These are phyloP conservation scores for Terfezia claveryi DNA, from an alignment of 495 filamentous ascomycete genomes.

Conservation along the genomic window DNA sequence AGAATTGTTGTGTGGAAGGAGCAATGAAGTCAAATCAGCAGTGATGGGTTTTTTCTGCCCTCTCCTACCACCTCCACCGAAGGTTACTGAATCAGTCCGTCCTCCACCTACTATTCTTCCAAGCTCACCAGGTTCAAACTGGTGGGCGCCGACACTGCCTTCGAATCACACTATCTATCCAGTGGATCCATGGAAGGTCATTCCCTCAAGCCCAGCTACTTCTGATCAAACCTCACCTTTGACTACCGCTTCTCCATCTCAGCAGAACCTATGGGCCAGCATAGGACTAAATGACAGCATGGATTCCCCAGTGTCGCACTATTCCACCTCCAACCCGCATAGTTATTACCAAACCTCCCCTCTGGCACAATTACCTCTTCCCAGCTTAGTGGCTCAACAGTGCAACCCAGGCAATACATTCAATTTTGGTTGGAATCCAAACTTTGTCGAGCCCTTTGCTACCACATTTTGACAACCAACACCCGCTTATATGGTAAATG, in stretches of 20 bases:
- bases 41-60: constrained; percentile 74
- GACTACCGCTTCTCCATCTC: constrained; percentile 45
- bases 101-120: constrained; percentile 63
- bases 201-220: constrained; percentile 52
- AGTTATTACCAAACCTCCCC: constrained; percentile 47
- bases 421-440: constrained; percentile 50
- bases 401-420: constrained; percentile 61
- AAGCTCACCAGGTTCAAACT: constrained; percentile 57
- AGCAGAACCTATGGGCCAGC: constrained; percentile 50
- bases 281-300: constrained; percentile 29
- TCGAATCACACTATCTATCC: constrained; percentile 35
- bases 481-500: neutral
- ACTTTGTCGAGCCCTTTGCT: constrained; percentile 20
- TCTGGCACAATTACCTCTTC: constrained; percentile 50
- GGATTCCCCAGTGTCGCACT: constrained; percentile 19
- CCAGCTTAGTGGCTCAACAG: constrained; percentile 69
- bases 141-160: constrained; percentile 48
- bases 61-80: constrained; percentile 75
- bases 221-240: constrained; percentile 40
- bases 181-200: constrained; percentile 80
- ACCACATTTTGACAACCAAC: constrained; percentile 8
- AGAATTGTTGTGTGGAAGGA: constrained; percentile 75
- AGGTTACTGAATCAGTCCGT: constrained; percentile 76
- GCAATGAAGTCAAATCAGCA: constrained; percentile 77
- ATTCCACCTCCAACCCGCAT: constrained; percentile 46